A percentile compares a stretch with the other conserved stretches of the same genome.
Conservation (phyloP, 306 rosid species). For the Canavalia ensiformis region DNA sequence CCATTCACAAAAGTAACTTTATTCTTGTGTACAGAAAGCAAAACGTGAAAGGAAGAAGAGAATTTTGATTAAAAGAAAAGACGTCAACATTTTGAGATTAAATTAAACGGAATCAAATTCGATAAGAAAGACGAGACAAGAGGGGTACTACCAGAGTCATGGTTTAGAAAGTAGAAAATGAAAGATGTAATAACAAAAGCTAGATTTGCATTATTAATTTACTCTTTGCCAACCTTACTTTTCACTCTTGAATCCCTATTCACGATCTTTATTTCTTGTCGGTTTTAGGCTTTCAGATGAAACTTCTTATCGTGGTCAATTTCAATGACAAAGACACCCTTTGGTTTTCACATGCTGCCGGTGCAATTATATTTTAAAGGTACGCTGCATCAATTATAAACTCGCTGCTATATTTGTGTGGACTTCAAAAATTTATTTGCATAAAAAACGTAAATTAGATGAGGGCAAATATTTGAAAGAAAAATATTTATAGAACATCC, state of each 20-base stretch:
- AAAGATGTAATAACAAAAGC: neutral
- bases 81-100: constrained; percentile 14
- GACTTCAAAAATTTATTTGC: no score
- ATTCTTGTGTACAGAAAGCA: constrained; percentile 12
- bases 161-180: neutral
- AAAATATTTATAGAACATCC: no score
- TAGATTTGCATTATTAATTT: constrained; percentile 11
- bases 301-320: constrained; percentile 39
- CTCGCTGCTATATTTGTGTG: no score
- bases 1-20: constrained; percentile 31
- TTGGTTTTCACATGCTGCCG: constrained; percentile 16
- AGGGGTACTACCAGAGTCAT: constrained; percentile 29
- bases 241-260: constrained; percentile 5
- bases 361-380: neutral
- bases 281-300: constrained; percentile 36
- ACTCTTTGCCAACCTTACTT: constrained; percentile 3
- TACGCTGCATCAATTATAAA: neutral
- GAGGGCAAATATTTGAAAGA: no score
- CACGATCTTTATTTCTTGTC: constrained; percentile 17
- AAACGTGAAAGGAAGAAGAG: constrained; percentile 26
- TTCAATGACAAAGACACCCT: constrained; percentile 27
- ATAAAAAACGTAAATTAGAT: no score
- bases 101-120: constrained; percentile 12
- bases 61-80: neutral
- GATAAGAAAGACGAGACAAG: neutral